Percentiles rank a stretch among this genome's conserved stretches.
These are phyloP conservation scores for Pichia ethanolica DNA, from an alignment of 805 yeast genomes.

Conservation along the genomic window DNA sequence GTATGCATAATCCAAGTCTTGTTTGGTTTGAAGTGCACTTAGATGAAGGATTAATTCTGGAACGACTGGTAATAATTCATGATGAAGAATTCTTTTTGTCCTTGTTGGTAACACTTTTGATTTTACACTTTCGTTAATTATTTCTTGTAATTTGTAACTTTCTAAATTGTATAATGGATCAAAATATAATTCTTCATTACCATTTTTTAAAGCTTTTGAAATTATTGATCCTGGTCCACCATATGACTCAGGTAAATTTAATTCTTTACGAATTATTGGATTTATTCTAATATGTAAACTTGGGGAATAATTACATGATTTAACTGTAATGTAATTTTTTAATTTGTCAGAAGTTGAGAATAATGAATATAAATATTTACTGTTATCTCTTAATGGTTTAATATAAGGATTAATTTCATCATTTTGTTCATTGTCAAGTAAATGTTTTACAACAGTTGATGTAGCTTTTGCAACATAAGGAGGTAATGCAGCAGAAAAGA, in stretches of 20 bases:
- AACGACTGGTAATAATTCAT: conserved; percentile 63
- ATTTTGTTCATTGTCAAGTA: conserved; percentile 30
- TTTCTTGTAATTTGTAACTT: conserved; percentile 53
- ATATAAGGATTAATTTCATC: conserved; percentile 31
- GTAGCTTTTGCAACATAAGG: conserved; percentile 75
- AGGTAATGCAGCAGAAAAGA: conserved; percentile 91
- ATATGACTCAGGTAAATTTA: conserved; percentile 42
- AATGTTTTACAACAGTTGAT: conserved; percentile 39
- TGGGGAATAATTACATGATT: conserved; percentile 57
- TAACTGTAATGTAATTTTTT: conserved; percentile 37
- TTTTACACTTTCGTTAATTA: conserved; percentile 50
- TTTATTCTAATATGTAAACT: conserved; percentile 58
- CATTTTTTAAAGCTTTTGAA: conserved; percentile 36
- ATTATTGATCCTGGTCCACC: conserved; percentile 39
- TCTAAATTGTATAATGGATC: conserved; percentile 43
- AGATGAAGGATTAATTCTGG: conserved; percentile 52
- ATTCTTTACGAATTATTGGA: conserved; percentile 35
- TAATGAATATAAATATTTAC: conserved; percentile 31
- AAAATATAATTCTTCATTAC: conserved; percentile 35
- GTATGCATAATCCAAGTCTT: conserved; percentile 40
- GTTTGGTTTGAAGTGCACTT: conserved; percentile 37
- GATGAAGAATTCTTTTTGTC: conserved; percentile 56
- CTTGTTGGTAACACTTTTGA: conserved; percentile 51
- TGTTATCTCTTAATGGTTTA: conserved; percentile 36
- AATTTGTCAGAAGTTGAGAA: conserved; percentile 35